Conservation (phyloP, 495 filamentous ascomycete species). For the Aspergillus sclerotioniger region DNA sequence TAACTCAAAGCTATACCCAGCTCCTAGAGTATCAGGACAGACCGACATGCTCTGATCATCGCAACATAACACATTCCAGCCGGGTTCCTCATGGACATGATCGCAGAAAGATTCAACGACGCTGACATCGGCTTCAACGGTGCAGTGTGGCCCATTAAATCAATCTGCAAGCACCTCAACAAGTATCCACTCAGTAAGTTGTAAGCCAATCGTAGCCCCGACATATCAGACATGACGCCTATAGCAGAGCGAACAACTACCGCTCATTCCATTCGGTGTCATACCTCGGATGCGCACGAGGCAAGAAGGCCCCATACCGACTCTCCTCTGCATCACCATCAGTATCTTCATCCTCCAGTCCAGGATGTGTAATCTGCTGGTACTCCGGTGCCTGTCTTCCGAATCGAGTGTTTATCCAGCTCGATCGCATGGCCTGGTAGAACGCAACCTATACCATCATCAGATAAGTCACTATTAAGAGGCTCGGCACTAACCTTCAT, state of each 20-base stretch:
- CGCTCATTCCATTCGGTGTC: constrained; percentile 16
- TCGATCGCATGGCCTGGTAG: constrained; percentile 3
- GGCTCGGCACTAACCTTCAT: constrained; percentile 21
- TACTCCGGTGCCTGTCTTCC: constrained; percentile 6
- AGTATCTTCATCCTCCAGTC: constrained; percentile 6
- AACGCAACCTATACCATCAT: constrained; percentile 8
- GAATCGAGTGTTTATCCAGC: constrained; percentile 14
- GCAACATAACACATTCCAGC: too few relatives aligned
- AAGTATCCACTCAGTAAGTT: too few relatives aligned
- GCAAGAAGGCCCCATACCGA: constrained; percentile 11
- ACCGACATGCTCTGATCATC: too few relatives aligned
- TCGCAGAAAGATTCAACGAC: too few relatives aligned
- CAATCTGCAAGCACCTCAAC: too few relatives aligned
- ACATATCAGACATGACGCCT: background rate
- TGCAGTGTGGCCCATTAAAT: too few relatives aligned
- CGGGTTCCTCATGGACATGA: too few relatives aligned
- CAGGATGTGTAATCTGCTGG: constrained; percentile 13
- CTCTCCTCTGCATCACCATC: constrained; percentile 10
- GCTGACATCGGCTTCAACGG: too few relatives aligned
- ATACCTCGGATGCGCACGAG: constrained; percentile 6
- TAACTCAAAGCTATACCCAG: too few relatives aligned
- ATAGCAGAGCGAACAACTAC: background rate
- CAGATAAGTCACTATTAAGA: background rate
- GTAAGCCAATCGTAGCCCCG: too few relatives aligned
- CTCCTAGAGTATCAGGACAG: too few relatives aligned